Evolutionary conservation across 106 monocot species (phyloP).

Genomic region (Gastrodia elata): DNA sequence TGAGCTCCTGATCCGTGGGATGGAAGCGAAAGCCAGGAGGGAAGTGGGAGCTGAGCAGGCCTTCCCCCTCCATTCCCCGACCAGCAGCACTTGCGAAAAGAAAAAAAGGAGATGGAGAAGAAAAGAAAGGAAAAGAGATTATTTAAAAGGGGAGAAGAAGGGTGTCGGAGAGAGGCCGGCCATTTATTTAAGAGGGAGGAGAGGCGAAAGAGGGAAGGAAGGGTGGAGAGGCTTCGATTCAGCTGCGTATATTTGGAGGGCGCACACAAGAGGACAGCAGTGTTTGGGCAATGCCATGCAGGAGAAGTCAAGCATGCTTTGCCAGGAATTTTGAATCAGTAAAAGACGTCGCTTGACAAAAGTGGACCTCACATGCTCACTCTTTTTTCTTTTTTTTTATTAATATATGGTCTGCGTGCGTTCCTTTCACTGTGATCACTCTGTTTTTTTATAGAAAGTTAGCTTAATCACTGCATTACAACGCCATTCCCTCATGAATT

Average conservation of each 20-base stretch:
- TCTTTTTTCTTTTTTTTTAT: too few relatives aligned
- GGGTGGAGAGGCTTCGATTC: neutral
- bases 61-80: constrained; percentile 1
- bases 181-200: neutral
- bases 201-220: too few relatives aligned
- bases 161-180: constrained; percentile 5
- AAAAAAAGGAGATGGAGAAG: neutral
- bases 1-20: constrained; percentile 19
- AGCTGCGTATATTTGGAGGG: constrained; percentile 1
- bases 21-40: constrained; percentile 23
- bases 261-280: neutral
- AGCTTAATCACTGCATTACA: too few relatives aligned
- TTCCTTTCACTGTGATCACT: too few relatives aligned
- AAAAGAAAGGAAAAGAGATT: neutral
- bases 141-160: neutral
- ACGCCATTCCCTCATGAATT: too few relatives aligned
- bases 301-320: neutral
- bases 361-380: too few relatives aligned
- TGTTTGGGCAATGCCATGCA: neutral
- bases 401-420: too few relatives aligned
- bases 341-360: neutral
- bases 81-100: neutral
- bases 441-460: too few relatives aligned
- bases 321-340: neutral
- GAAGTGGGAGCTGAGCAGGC: constrained; percentile 8